Percentiles rank a stretch among this genome's conserved stretches.
Evolutionary conservation across 306 rosid genomes (phyloP).

Genomic region (Lotus japonicus): DNA sequence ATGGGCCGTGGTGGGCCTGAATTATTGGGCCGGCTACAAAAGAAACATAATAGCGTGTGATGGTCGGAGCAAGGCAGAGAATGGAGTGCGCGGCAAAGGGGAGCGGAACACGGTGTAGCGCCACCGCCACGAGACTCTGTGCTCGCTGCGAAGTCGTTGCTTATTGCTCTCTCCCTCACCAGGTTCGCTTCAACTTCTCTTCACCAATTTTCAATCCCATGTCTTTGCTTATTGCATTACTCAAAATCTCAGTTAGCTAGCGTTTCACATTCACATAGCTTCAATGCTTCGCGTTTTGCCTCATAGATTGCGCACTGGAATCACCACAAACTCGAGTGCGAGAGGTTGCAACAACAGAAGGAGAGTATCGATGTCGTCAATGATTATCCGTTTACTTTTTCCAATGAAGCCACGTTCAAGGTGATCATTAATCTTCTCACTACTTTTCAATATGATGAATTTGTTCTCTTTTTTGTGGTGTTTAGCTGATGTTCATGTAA

Average conservation of each 20-base stretch:
- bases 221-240: not conserved
- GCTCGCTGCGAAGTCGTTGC: constrained; percentile 78
- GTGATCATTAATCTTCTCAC: constrained; percentile 24
- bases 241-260: not conserved
- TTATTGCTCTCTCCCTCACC: constrained; percentile 76
- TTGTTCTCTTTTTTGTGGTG: not conserved
- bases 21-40: not conserved
- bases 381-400: constrained; percentile 80
- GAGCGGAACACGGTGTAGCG: constrained; percentile 52
- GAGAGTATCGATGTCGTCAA: constrained; percentile 40
- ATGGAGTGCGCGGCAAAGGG: constrained; percentile 93
- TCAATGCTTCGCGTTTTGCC: not conserved
- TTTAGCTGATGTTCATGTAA: constrained; percentile 11
- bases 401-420: constrained; percentile 57
- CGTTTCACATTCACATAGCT: not conserved
- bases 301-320: constrained; percentile 69
- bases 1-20: not conserved
- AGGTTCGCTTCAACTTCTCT: constrained; percentile 29
- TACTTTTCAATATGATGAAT: not conserved
- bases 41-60: not conserved
- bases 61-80: not conserved
- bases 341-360: constrained; percentile 75
- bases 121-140: constrained; percentile 53
- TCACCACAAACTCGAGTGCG: constrained; percentile 77
- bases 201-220: not conserved